Evolutionary conservation across 208 protist genomes (phyloP), one percentile per base, ranked within the genome.

Genomic region (Wallacemonas collosoma): DNA sequence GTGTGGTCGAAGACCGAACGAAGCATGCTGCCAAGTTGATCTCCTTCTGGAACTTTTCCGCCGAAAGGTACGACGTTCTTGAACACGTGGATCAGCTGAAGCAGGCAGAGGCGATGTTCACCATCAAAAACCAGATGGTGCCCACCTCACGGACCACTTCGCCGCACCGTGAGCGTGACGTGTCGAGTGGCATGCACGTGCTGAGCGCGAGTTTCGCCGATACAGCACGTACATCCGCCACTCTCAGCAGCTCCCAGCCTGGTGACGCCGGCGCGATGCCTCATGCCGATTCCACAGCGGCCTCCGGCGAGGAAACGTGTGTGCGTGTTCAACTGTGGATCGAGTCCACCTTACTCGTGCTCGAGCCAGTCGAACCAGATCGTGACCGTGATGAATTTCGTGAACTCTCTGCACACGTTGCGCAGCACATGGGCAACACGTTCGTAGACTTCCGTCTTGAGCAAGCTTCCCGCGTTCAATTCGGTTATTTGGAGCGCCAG

Each of bases 321-420:
- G 84, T 82, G n/a, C 72, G 74, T 43, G 85, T 76, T 2, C 82
- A 88, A 68, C 73, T 94, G 47, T 94, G 89, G 86, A 63, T 90
- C 26, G 82, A 94, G 62, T 82, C 89, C 50, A 45, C 76, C 9
- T 53, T 86, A 17, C 38, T 83, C 6, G 70, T 72, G 47, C 69
- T 94, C 12, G 84, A 88, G 26, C 83, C 80, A 43, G 58, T 94
- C n/a, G 83, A 89, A 56, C 56, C 68, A 4, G 69, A 67, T 4
- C 36, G 67, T 11, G 82, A 91, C 65, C 61, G 12, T 7, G 45
- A 48, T 2, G 86, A 91, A 71, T 90, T 84, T 54, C 55, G 53
- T 12, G 76, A 90, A 51, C 76, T 94, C 41, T 6, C 58, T 14
- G 9, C 63, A 9, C 86, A 91, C 76, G 83, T 91, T 6, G 41